Evolutionary conservation across 1,139 yeast species (phyloP).

Genomic region (Meyerozyma athensensis): DNA sequence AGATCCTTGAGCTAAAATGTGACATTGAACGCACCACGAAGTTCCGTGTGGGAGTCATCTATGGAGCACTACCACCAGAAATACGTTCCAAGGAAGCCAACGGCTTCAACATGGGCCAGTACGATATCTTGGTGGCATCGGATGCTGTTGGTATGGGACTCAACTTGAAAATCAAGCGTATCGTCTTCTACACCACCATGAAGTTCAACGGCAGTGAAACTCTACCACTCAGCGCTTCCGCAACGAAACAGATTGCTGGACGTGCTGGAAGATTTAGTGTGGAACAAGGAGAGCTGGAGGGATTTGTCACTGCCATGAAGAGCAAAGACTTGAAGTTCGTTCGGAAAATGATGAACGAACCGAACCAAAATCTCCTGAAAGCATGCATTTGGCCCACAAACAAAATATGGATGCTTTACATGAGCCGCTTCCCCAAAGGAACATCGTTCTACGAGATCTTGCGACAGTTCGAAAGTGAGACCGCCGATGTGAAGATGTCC

Average conservation of each 20-base stretch:
- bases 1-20: conserved; percentile 62
- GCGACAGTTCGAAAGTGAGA: conserved; percentile 41
- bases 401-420: conserved; percentile 54
- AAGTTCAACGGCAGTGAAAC: conserved; percentile 68
- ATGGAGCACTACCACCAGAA: conserved; percentile 96
- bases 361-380: conserved; percentile 41
- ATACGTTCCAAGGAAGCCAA: conserved; percentile 82
- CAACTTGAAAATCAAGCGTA: conserved; percentile 74
- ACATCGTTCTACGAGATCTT: conserved; percentile 44
- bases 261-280: conserved; percentile 79
- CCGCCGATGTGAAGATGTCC: conserved; percentile 17
- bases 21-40: conserved; percentile 58
- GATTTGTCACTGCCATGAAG: conserved; percentile 57
- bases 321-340: conserved; percentile 40
- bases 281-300: conserved; percentile 40
- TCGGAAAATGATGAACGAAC: conserved; percentile 39
- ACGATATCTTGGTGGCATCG: conserved; percentile 82
- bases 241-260: conserved; percentile 90
- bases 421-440: conserved; percentile 48
- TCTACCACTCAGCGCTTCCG: conserved; percentile 51
- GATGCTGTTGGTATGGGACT: conserved; percentile 99
- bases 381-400: conserved; percentile 74
- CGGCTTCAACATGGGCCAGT: conserved; percentile 68
- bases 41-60: conserved; percentile 79
- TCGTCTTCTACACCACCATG: conserved; percentile 61